phyloP scores from a whole-genome alignment of 306 rosid species.

The Cucurbita argyrosperma region DNA sequence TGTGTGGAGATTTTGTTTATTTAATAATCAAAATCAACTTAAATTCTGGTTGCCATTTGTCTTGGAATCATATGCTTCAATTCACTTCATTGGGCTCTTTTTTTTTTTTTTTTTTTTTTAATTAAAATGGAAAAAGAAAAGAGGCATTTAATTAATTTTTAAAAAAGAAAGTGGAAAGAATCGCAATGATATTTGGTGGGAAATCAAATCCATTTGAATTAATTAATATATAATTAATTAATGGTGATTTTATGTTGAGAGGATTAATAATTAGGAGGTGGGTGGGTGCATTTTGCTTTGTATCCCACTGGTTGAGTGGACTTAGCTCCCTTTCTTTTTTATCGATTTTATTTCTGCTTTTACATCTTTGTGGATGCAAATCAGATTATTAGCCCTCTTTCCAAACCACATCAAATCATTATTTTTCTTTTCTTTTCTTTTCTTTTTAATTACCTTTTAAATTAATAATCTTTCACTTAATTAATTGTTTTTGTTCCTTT shows the following conservation, averaged over 20 bases:
- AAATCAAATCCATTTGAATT: neutral
- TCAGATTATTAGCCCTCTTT: neutral
- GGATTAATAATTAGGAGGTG: neutral
- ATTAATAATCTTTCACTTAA: neutral
- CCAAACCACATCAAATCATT: neutral
- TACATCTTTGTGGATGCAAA: neutral
- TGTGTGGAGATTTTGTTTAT: neutral
- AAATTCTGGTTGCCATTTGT: neutral
- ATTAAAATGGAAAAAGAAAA: neutral
- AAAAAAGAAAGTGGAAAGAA: neutral
- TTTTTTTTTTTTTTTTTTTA: too few species aligned
- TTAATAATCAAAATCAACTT: neutral
- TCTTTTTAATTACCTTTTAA: neutral
- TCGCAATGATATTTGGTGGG: constrained; percentile 2
- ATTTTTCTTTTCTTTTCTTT: too few species aligned
- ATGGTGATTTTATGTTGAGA: neutral
- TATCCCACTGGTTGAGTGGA: neutral
- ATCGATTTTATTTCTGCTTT: neutral
- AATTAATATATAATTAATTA: neutral
- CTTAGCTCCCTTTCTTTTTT: neutral
- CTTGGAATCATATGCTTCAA: neutral
- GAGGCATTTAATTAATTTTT: neutral
- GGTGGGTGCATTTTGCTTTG: neutral
- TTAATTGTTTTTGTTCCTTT: neutral
- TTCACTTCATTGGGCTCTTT: neutral